Evolutionary conservation across 768 basidiomycete genomes (phyloP), one percentile per base, ranked within the genome.

Genomic region (Auriscalpium vulgare): DNA sequence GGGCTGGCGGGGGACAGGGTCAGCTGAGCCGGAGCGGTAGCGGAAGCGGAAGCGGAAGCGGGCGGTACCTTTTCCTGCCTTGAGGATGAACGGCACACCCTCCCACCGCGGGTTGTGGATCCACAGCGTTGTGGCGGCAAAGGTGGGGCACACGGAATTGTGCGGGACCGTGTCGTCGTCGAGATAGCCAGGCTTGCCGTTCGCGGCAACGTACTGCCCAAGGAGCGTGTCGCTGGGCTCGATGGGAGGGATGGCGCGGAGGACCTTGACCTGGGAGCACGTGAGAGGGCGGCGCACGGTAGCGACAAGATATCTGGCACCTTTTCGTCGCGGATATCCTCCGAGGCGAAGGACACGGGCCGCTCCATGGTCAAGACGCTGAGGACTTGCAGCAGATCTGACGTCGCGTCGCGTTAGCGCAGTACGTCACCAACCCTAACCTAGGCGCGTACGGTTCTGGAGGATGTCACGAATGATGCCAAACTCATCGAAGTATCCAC

Each of bases 401-500:
- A 36, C 43, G 51, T 38, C 14, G 37, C 36, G 50, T 37, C 16
- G 45, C 36, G 23, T 54, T 21, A 45, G 40, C 45, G 43, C 3
- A 10, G 2, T 11, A 45, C 40, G 21, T 44, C 11, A 10, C 38
- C 51, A 40, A 45, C 52, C 37, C 50, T 48, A 47, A 54, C 37
- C 36, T 11, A 37, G 48, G 48, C 23, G 81, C 95, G 73, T 71
- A 97, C 95, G 95, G 74, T 99, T 99, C 76, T 99, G 95, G 68
- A 95, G 76, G 57, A 99, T 79, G 71, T 99, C 95, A 67, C 95
- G 88, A 71, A 99, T 95, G 70, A 99, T 98, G 54, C 97, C 97
- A 72, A 97, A 99, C 73, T 98, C 95, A 70, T 99, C 95, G 75
- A 99, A 99, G 80, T 99, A 99, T 16, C 97, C 95, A n/a, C 95